These are phyloP conservation scores for Trichoderma citrinoviride DNA, from an alignment of 2,329 filamentous ascomycete genomes.

Conservation along the genomic window DNA sequence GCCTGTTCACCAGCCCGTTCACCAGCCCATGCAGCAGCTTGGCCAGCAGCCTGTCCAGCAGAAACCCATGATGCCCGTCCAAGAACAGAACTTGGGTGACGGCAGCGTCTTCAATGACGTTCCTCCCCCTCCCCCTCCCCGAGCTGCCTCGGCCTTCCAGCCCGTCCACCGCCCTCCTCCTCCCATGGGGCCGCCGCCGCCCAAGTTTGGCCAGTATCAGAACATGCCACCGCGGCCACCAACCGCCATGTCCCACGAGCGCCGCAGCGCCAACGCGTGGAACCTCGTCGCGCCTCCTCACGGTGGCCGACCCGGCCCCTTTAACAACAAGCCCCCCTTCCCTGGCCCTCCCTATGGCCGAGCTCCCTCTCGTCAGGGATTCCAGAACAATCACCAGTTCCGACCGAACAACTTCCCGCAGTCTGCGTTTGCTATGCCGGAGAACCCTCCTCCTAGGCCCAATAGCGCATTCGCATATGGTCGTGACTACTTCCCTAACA, in stretches of 20 bases:
- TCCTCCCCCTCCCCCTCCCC: slow-evolving; percentile 26
- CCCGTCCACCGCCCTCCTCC: slow-evolving; percentile 23
- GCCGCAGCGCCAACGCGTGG: slow-evolving; percentile 28
- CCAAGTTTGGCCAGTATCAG: slow-evolving; percentile 35
- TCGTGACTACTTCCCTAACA: slow-evolving; percentile 32
- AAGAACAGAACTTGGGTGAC: slow-evolving; percentile 2
- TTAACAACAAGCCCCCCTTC: slow-evolving; percentile 21
- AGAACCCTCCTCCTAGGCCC: slow-evolving; percentile 25
- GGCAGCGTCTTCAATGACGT: background rate
- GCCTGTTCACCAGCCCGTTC: no score
- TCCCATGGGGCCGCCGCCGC: slow-evolving; percentile 26
- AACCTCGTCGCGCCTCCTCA: slow-evolving; percentile 25
- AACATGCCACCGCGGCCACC: slow-evolving; percentile 32
- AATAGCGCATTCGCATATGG: slow-evolving; percentile 28
- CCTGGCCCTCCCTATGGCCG: slow-evolving; percentile 24
- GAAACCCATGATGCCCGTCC: slow-evolving; percentile 28
- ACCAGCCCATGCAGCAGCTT: slow-evolving; percentile 20
- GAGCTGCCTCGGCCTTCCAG: slow-evolving; percentile 30
- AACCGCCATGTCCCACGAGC: slow-evolving; percentile 30
- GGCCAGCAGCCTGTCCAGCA: slow-evolving; percentile 30
- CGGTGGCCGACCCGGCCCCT: slow-evolving; percentile 24
- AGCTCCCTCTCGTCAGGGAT: slow-evolving; percentile 25
- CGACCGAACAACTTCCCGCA: slow-evolving; percentile 35
- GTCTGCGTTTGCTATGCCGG: slow-evolving; percentile 27
- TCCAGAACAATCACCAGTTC: slow-evolving; percentile 28